phyloP scores from a whole-genome alignment of 495 filamentous ascomycete species.

The Neurospora pannonica region DNA sequence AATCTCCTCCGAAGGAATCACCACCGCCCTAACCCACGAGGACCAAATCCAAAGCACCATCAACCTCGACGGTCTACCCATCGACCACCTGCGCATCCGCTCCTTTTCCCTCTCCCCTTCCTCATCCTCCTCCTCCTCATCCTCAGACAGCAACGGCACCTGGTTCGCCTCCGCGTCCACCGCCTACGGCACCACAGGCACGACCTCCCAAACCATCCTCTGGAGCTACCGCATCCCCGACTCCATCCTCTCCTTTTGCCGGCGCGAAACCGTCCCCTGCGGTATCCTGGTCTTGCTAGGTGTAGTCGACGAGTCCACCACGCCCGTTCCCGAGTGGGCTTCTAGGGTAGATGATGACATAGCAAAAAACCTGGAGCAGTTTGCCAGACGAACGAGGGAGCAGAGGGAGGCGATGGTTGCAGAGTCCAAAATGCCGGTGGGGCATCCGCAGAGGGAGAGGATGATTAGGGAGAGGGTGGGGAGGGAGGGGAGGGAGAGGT shows the following conservation, averaged over 20 bases:
- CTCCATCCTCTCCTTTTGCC: conserved; percentile 40
- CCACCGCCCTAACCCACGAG: conserved; percentile 28
- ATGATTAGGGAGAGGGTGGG: conserved; percentile 26
- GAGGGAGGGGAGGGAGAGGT: conserved; percentile 27
- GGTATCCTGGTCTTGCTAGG: conserved; percentile 49
- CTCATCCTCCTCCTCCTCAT: conserved; percentile 26
- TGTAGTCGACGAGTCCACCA: conserved; percentile 39
- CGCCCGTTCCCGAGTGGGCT: conserved; percentile 44
- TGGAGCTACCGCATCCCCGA: conserved; percentile 54
- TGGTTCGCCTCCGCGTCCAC: conserved; percentile 52
- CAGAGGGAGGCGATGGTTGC: conserved; percentile 29
- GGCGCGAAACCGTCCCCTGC: conserved; percentile 48
- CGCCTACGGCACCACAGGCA: conserved; percentile 42
- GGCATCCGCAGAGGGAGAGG: conserved; percentile 27
- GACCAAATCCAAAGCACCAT: conserved; percentile 15
- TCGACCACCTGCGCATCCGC: conserved; percentile 31
- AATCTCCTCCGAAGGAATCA: conserved; percentile 32
- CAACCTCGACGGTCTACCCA: conserved; percentile 29
- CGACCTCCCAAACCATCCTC: conserved; percentile 41
- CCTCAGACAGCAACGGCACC: conserved; percentile 30
- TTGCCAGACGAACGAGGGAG: conserved; percentile 28
- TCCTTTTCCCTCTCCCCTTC: conserved; percentile 22
- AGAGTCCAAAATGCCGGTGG: conserved; percentile 37
- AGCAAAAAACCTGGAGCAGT: conserved; percentile 28
- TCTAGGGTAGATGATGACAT: conserved; percentile 32